phyloP scores from a whole-genome alignment of 306 rosid species.

The Ceratonia siliqua region DNA sequence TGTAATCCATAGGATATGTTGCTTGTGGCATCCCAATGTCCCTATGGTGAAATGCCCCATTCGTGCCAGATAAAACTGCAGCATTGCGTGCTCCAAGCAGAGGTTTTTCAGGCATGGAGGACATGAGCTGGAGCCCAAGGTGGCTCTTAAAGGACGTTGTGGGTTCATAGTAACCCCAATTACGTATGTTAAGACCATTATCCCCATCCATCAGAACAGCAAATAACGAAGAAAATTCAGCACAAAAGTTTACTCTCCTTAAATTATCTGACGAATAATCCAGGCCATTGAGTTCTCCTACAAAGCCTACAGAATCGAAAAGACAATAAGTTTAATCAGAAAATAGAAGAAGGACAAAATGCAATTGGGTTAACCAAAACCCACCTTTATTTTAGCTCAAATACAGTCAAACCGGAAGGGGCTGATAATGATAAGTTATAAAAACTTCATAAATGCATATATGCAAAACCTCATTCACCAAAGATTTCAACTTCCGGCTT shows the following conservation, averaged over 20 bases:
- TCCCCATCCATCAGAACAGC: slow-evolving; percentile 79
- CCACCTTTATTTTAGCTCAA: slow-evolving; percentile 38
- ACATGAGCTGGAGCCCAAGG: slow-evolving; percentile 89
- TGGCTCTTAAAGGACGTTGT: slow-evolving; percentile 64
- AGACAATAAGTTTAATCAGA: background rate
- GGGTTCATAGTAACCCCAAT: slow-evolving; percentile 97
- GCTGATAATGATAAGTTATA: slow-evolving; percentile 22
- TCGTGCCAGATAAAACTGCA: slow-evolving; percentile 47
- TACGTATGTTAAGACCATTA: slow-evolving; percentile 82
- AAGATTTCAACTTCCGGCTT: slow-evolving; percentile 38
- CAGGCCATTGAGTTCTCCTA: slow-evolving; percentile 35
- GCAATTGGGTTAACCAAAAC: slow-evolving; percentile 5
- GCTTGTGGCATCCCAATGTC: slow-evolving; percentile 68
- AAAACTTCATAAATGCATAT: slow-evolving; percentile 32
- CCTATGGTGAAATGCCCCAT: slow-evolving; percentile 67
- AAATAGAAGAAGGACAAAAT: background rate
- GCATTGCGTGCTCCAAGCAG: slow-evolving; percentile 67
- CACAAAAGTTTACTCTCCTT: slow-evolving; percentile 28
- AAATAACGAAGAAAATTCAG: slow-evolving; percentile 32
- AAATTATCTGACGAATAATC: slow-evolving; percentile 28
- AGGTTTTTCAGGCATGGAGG: slow-evolving; percentile 76
- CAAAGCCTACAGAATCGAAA: slow-evolving; percentile 31
- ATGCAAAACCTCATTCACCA: slow-evolving; percentile 30
- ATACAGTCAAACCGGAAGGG: slow-evolving; percentile 36
- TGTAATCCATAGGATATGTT: slow-evolving; percentile 63